A percentile compares a stretch with the other conserved stretches of the same genome.
phyloP scores from a whole-genome alignment of 805 yeast species.

The Metschnikowia picachoensis region DNA sequence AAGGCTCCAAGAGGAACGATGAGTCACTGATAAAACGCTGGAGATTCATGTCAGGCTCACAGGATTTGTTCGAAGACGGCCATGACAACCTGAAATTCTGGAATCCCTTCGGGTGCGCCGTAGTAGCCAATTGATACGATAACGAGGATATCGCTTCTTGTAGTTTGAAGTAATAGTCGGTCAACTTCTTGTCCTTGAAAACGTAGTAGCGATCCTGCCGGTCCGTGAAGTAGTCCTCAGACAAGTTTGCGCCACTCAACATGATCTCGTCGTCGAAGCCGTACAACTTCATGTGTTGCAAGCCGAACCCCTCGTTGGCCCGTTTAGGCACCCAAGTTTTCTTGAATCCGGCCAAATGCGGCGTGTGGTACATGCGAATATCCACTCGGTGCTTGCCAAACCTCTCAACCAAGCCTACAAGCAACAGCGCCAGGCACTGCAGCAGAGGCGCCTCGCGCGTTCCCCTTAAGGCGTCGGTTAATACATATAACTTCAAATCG shows the following conservation, averaged over 20 bases:
- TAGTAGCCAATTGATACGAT: constrained; percentile 58
- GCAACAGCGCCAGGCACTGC: constrained; percentile 66
- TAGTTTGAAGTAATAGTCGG: constrained; percentile 72
- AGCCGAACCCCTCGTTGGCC: constrained; percentile 85
- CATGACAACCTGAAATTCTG: constrained; percentile 60
- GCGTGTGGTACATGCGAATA: constrained; percentile 84
- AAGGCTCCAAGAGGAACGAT: constrained; percentile 51
- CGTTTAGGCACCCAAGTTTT: constrained; percentile 71
- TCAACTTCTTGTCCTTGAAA: constrained; percentile 52
- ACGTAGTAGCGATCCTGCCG: constrained; percentile 90
- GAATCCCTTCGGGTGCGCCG: constrained; percentile 31
- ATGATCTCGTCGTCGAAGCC: constrained; percentile 91
- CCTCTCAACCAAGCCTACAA: constrained; percentile 61
- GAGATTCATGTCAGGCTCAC: constrained; percentile 61
- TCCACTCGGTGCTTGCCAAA: constrained; percentile 69
- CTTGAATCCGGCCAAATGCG: constrained; percentile 67
- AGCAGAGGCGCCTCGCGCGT: constrained; percentile 85
- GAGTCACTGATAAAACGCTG: constrained; percentile 53
- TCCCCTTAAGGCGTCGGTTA: constrained; percentile 86
- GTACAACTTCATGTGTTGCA: constrained; percentile 96
- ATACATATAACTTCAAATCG: constrained; percentile 61
- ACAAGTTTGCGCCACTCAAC: constrained; percentile 86
- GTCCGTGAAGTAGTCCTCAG: constrained; percentile 87
- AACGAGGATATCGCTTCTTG: constrained; percentile 65
- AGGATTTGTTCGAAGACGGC: constrained; percentile 65